Evolutionary conservation across 768 basidiomycete genomes (phyloP), one percentile per base, ranked within the genome.

Genomic region (Lyophyllum semitale): DNA sequence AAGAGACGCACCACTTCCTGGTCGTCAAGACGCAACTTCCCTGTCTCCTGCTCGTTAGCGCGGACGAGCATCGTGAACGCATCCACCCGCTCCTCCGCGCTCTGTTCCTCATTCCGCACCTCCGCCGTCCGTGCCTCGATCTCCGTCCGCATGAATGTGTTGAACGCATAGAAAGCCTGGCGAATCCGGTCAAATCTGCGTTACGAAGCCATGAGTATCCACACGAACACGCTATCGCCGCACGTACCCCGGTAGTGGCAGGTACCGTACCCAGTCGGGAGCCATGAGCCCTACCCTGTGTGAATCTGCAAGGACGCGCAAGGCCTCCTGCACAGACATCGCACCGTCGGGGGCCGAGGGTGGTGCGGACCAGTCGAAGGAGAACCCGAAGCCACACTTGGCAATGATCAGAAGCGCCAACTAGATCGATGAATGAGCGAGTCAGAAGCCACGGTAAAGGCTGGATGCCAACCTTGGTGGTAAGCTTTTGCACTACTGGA

Each of bases 31-130:
- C 68, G 67, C 20, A 71, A 67, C 56, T 80, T 81, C 7, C 60
- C 62, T 0, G 57, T 68, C 57, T 76, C 74, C 18, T 74, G 70
- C 53, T 80, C 76, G 51, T 78, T 80, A 1, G 80, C 77, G 40
- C 71, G 63, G 1, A 81, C 73, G 17, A 80, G 69, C 68, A 73
- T 68, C 2, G 73, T 77, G 56, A 80, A 79, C 2, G 65, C 71
- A 54, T 79, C 75, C 1, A 57, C 58, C 22, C 53, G 58, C 1
- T 59, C 54, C 1, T 50, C 55, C 9, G 40, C 48, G 8, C 17
- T 41, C 22, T 46, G 43, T 18, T 35, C 35, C 1, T 55, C 53
- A 25, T 52, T 56, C 11, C 46, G 33, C 4, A 74, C 63, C 20
- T 68, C 70, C 1, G 57, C 59, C 45, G 67, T 74, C 9, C 75